Evolutionary conservation across 192 early-diverging fungal species (phyloP).

Genomic region (Glomus cerebriforme): DNA sequence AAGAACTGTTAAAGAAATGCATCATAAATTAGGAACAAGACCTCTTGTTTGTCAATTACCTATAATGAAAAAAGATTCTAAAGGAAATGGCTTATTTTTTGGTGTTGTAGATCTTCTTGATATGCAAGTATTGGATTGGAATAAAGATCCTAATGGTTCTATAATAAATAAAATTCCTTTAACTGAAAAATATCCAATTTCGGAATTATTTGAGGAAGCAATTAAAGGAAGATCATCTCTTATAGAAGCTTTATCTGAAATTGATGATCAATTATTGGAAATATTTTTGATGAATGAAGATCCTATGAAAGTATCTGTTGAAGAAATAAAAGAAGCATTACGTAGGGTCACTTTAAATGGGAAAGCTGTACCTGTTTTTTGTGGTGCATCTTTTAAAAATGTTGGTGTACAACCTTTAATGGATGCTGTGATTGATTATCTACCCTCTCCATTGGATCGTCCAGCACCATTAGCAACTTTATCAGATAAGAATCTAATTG

Average conservation of each 20-base stretch:
- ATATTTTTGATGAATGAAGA: constrained; percentile 81
- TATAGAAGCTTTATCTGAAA: constrained; percentile 80
- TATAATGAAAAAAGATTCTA: constrained; percentile 45
- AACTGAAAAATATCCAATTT: constrained; percentile 35
- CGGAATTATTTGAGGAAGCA: constrained; percentile 48
- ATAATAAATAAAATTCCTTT: constrained; percentile 40
- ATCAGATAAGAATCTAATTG: constrained; percentile 40
- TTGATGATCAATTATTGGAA: constrained; percentile 86
- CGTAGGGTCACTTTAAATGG: constrained; percentile 71
- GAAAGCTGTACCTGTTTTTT: constrained; percentile 79
- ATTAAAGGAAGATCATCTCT: constrained; percentile 62
- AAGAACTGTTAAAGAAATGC: constrained; percentile 60
- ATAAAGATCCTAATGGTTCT: constrained; percentile 50
- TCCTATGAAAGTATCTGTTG: constrained; percentile 64
- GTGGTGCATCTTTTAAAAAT: constrained; percentile 86
- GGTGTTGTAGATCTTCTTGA: constrained; percentile 75
- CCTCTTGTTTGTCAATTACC: constrained; percentile 81
- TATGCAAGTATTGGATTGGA: constrained; percentile 71
- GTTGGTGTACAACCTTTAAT: constrained; percentile 92
- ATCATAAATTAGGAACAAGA: constrained; percentile 54
- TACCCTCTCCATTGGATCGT: constrained; percentile 79
- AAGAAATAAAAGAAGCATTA: constrained; percentile 65
- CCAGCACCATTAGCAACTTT: constrained; percentile 61
- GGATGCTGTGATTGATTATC: constrained; percentile 83
- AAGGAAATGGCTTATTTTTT: constrained; percentile 50